Base-by-base conservation (phyloP, 768 basidiomycete genomes). In the Hypholoma sublateritium region DNA sequence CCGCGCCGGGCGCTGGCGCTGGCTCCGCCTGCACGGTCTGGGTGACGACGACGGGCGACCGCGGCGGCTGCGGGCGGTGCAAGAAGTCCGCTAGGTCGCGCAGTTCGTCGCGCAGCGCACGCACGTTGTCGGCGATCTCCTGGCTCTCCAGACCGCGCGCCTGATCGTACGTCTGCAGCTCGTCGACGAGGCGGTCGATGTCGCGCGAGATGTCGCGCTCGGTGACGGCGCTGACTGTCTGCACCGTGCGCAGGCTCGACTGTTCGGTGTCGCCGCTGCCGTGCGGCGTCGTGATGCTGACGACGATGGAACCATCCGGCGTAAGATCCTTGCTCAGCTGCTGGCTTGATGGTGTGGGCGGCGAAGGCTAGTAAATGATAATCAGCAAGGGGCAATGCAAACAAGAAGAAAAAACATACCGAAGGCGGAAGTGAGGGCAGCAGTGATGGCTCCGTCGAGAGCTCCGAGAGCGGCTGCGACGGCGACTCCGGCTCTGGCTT, bases 101-200 rank as follows among this genome's bases (percentile, higher is more conserved):
- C 2, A 96, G 73, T 60, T 90, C 86, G 36, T 86, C 77, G 56
- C 88, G 81, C 37, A 97, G 82, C 0, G 84, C 81, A 50, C 81
- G 81, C 4, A 96, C 77, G 65, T 89, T 86, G 45, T 83, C 84
- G 0, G 80, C 77, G 7, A 95, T 66, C 14, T 86, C 86, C 24
- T 81, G 76, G 28, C 78, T 81, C 61, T 95, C 89, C 2, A 81
- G 76, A 0, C 83, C 86, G 52, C 89, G 75, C 16, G 77, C 73
- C 32, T 80, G 74, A 62, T 93, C 85, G 54, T 77, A 78, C 2
- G 70, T 66, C 8, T 74, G 75, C 12, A 93, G 65, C 51, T 90
- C 86, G 50, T 89, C 84, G 1, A 73, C 77, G 9, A 84, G 67
- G 21, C 73, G 66, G 58, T 78, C 78, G 5, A 83, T 70, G 50